Percentiles rank a stretch among this genome's conserved stretches.
phyloP scores from a whole-genome alignment of 306 rosid species.

The Pterocarpus macrocarpus region DNA sequence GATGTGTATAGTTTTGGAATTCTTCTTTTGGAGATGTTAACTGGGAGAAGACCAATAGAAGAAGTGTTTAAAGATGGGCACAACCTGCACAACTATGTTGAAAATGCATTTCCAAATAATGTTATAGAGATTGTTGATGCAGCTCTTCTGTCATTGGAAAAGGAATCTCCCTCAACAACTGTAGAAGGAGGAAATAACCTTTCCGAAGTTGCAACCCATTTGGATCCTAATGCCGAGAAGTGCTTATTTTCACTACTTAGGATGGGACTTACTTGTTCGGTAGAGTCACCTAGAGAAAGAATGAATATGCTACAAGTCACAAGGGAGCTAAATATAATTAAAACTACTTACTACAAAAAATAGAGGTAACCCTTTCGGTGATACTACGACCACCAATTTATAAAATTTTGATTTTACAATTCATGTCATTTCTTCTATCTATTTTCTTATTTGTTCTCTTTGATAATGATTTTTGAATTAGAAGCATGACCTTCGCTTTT shows the following conservation, averaged over 20 bases:
- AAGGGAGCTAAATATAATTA: neutral
- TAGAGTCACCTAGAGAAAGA: too few species aligned
- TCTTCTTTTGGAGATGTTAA: slow-evolving; percentile 27
- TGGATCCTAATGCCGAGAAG: neutral
- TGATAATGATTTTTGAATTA: too few species aligned
- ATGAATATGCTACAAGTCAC: neutral
- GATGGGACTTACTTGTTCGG: too few species aligned
- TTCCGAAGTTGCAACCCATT: neutral
- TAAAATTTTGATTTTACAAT: too few species aligned
- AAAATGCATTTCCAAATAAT: slow-evolving; percentile 1
- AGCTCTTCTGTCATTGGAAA: neutral
- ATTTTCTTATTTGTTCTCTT: too few species aligned
- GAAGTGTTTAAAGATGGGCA: slow-evolving; percentile 36
- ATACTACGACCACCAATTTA: too few species aligned
- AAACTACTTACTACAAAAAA: too few species aligned
- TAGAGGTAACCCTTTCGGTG: too few species aligned
- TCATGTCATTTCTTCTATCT: too few species aligned
- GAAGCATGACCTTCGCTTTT: too few species aligned
- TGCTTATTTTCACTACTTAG: neutral
- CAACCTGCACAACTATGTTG: slow-evolving; percentile 20
- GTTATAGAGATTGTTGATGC: slow-evolving; percentile 4
- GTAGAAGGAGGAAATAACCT: neutral
- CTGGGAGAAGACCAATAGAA: slow-evolving; percentile 17
- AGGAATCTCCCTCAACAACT: neutral
- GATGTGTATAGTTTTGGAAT: slow-evolving; percentile 17